A percentile compares a stretch with the other conserved stretches of the same genome.
Conservation (phyloP, 164 flowering plant species). For the Umbilicus rupestris region DNA sequence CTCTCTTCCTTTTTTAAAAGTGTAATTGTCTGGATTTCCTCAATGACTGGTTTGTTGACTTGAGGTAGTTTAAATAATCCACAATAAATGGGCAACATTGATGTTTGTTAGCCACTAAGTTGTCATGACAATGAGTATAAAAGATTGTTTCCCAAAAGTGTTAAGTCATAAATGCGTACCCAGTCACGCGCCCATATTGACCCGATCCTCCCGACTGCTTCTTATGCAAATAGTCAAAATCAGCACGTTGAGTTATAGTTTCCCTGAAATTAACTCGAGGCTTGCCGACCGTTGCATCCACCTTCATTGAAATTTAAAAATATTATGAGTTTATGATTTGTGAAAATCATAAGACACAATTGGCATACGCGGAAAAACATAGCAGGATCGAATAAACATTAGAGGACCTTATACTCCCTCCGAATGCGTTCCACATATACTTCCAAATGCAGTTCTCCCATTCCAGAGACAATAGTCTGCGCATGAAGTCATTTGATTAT, state of each 20-base stretch:
- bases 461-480: constrained; percentile 97
- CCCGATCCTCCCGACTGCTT: constrained; percentile 99
- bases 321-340: neutral
- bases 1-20: neutral
- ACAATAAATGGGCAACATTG: neutral
- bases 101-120: neutral
- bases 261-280: constrained; percentile 99
- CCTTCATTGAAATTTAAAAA: constrained; percentile 34
- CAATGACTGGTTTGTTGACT: neutral
- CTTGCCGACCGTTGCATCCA: constrained; percentile 93
- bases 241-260: constrained; percentile 90
- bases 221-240: constrained; percentile 95
- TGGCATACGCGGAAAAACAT: neutral
- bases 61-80: neutral
- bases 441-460: constrained; percentile 99
- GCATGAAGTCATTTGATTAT: constrained; percentile 11
- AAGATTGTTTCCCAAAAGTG: neutral
- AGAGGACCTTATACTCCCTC: constrained; percentile 85
- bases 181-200: constrained; percentile 91
- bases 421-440: constrained; percentile 95
- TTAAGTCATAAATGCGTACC: constrained; percentile 37
- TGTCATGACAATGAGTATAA: neutral
- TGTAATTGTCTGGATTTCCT: neutral
- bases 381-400: neutral
- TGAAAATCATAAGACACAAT: neutral